Base-by-base conservation (phyloP, 2,329 filamentous ascomycete genomes). In the Didymella sp. region DNA sequence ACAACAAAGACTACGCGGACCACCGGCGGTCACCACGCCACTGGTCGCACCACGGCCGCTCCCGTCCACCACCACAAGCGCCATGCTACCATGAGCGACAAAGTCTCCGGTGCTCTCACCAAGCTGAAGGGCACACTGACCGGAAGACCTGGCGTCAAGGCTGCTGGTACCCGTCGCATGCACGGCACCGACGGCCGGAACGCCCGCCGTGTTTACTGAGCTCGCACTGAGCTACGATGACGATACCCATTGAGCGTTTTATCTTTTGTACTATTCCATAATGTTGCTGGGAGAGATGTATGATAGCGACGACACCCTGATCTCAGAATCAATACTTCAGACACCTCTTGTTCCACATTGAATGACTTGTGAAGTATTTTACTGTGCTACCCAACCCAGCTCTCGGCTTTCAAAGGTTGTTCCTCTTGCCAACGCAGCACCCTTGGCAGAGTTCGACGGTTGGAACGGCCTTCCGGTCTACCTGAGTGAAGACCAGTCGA, bases 21-120 rank as follows among this genome's bases (percentile, higher is more conserved):
- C 6, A 74, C 73, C 12, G 80, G 79, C 50, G 77, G 76, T 28
- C 75, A 63, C 24, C 58, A 58, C 11, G 51, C 53, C 9, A 50
- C 53, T 13, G 52, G 59, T 9, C 80, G 61, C 25, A 42, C 51
- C 30, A 54, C 62, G 28, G 71, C 65, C 6, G 64, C 66, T 2
- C 63, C 67, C 1, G 68, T 67, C 6, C 83, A 86, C 59, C 87
- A 89, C 72, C 89, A 91, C 51, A 84, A 85, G 73, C 86, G 89
- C 69, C 85, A 87, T 68, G 82, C 85, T 3, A 85, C 82, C 35
- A 79, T 93, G 63, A 88, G 88, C 43, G 90, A 94, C 79, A 94
- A 93, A 77, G 83, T 94, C 66, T 87, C 84, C 46, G 91, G 91
- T 17, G 90, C 89, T 0, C 79, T 94, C 74, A 81, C 90, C 79